Percentiles rank a stretch among this genome's conserved stretches.
Evolutionary conservation across 2,329 filamentous ascomycete genomes (phyloP).

Genomic region (Fusarium luffae): DNA sequence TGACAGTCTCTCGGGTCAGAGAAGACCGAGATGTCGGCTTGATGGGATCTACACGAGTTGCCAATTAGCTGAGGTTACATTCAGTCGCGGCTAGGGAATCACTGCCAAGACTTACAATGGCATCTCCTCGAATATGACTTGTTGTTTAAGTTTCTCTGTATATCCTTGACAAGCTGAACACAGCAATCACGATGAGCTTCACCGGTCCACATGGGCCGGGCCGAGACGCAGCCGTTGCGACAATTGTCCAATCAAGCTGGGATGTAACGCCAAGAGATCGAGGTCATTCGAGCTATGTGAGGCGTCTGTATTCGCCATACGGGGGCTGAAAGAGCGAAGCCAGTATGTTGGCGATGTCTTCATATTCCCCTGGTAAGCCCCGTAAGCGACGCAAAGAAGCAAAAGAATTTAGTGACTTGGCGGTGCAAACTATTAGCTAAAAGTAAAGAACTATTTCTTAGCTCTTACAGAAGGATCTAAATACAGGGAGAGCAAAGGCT

Average conservation of each 20-base stretch:
- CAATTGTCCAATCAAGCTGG: background rate
- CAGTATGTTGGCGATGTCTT: background rate
- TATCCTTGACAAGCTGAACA: background rate
- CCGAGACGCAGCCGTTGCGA: background rate
- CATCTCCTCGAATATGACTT: background rate
- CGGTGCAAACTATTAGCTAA: background rate
- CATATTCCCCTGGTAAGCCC: rapidly evolving
- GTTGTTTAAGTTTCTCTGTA: background rate
- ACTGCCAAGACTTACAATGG: background rate
- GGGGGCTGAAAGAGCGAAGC: rapidly evolving
- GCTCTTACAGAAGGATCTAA: background rate
- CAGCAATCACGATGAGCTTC: background rate
- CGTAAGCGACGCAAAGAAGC: background rate
- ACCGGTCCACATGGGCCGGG: background rate
- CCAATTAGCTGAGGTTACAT: background rate
- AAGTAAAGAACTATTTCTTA: background rate
- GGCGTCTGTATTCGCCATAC: background rate
- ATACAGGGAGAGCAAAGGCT: background rate
- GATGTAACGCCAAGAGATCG: background rate
- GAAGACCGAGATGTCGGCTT: background rate
- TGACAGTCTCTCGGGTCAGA: background rate
- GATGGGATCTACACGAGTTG: background rate
- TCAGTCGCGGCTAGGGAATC: background rate
- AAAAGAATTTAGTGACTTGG: background rate
- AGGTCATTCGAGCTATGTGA: background rate